Evolutionary conservation across 139 green algal genomes (phyloP), one percentile per base, ranked within the genome.

Genomic region (Eudorina sp.): DNA sequence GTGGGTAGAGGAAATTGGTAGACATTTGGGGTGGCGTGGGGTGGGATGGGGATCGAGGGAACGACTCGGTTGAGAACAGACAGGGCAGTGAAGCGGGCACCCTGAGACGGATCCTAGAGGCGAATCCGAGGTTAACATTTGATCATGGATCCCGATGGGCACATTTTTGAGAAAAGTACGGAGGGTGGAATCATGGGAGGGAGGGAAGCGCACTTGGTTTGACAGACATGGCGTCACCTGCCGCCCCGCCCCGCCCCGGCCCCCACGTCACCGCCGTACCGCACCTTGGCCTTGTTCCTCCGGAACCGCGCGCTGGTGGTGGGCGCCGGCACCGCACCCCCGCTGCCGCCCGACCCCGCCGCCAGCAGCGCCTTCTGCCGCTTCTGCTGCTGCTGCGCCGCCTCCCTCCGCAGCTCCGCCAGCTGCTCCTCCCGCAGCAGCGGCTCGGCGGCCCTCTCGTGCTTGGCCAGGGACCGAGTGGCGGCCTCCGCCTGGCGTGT

Each of bases 271-370:
- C 70, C 18, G 38, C 70, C 38, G 4, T 38, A 45, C 45, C 73
- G 45, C 19, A 86, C 80, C 80, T 86, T 86, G 41, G 80, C 80
- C 58, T 76, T 86, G 41, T 86, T 76, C 80, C 43, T 31, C 19
- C 80, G 60, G 62, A 86, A 86, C 2, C 80, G n/a, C 8, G 60
- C 80, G 60, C 80, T 86, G 41, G 80, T 86, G 27, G 41, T 64
- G n/a, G 60, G 41, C 45, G 45, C 27, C 73, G 45, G 45, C 73
- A 62, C 2, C 3, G 27, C 73, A 27, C 73, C 78, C 53, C 23
- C 46, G 29, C 38, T 14, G 27, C 36, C 69, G 14, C 36, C 74
- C 74, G 0, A 29, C 23, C 29, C 55, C 13, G 29, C 80, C 68
- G 1, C 36, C n/a, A n/a, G n/a, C 69, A 40, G 29, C 72, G 41